Base-by-base conservation (phyloP, 805 yeast species). In the Metschnikowia baotianmanensis region DNA sequence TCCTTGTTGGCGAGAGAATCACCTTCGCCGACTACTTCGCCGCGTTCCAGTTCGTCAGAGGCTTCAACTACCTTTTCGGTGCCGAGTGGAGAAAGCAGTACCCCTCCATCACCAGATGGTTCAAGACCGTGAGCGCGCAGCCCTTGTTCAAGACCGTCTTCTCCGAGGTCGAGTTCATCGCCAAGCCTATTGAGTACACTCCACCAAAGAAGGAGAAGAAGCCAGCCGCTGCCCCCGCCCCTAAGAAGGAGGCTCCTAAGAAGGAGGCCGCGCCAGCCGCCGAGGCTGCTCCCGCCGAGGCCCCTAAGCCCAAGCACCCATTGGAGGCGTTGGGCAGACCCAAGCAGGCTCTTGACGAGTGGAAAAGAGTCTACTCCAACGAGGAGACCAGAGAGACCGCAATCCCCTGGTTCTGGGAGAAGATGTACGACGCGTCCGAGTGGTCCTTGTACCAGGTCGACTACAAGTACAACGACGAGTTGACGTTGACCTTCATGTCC, bases 401-500 rank as follows among this genome's bases (percentile, higher is more conserved):
- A 53, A 76, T 91, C 56, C 98, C 98, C 66, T 93, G 91, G 90
- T 93, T 91, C 90, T 93, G 96, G 96, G 62, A 72, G 53, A 85
- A 84, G 67, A 82, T 85, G 75, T 91, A 76, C 78, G 83, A 91
- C 74, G 81, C 93, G 52, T 76, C 80, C 52, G 98, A 91, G 72
- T 91, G 90, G 88, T 90, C 98, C 42, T 68, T 91, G 59, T 91
- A 88, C 88, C 87, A 78, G 78, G 95, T 90, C 59, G 95, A 81
- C 65, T 91, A 85, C 90, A 89, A 86, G 80, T 91, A 93, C 79
- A 90, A 93, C 72, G 98, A 91, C 58, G 99, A 91, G 78, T 81
- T 91, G 70, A 91, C 97, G 56, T 74, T 86, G 71, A 86, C 96
- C 54, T 91, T 91, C 78, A 93, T 93, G 98, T 87, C 98, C 58